Percentiles rank a stretch among this genome's conserved stretches.
These are phyloP conservation scores for Arthrobotrys sinensis DNA, from an alignment of 2,329 filamentous ascomycete genomes.

Conservation along the genomic window DNA sequence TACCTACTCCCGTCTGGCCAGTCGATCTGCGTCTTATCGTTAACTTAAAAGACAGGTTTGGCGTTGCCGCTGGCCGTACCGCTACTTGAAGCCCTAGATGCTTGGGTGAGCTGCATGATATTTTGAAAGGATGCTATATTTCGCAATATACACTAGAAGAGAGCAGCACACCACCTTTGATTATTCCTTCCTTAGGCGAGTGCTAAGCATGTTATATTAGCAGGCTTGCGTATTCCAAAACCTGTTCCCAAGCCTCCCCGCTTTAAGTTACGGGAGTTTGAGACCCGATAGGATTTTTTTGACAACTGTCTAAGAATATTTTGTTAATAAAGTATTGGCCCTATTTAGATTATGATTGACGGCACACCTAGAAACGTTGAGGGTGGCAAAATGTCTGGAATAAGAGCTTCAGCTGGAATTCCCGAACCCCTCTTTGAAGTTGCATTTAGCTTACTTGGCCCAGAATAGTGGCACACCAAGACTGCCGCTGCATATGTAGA, in stretches of 20 bases:
- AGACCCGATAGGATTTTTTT: conserved; percentile 32
- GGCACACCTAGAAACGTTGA: conserved; percentile 42
- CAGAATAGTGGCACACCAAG: conserved; percentile 45
- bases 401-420: conserved; percentile 35
- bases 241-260: conserved; percentile 41
- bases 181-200: conserved; percentile 21
- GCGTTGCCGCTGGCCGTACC: conserved; percentile 38
- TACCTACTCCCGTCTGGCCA: conserved; percentile 47
- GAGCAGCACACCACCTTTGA: conserved; percentile 56
- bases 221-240: conserved; percentile 54
- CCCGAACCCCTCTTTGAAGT: conserved; percentile 26
- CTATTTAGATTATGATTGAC: conserved; percentile 15
- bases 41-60: conserved; percentile 43
- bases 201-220: conserved; percentile 21
- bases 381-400: conserved; percentile 45
- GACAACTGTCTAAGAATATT: conserved; percentile 15
- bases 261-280: conserved; percentile 27
- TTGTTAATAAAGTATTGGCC: conserved; percentile 8
- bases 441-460: conserved; percentile 30
- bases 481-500: conserved; percentile 19
- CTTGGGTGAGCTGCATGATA: conserved; percentile 44
- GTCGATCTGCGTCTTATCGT: conserved; percentile 53
- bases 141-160: conserved; percentile 16
- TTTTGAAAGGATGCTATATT: conserved; percentile 37
- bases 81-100: conserved; percentile 29